Percentiles rank a stretch among this genome's conserved stretches.
Conservation (phyloP, 2,329 filamentous ascomycete species). For the Penicillium rolfsii region DNA sequence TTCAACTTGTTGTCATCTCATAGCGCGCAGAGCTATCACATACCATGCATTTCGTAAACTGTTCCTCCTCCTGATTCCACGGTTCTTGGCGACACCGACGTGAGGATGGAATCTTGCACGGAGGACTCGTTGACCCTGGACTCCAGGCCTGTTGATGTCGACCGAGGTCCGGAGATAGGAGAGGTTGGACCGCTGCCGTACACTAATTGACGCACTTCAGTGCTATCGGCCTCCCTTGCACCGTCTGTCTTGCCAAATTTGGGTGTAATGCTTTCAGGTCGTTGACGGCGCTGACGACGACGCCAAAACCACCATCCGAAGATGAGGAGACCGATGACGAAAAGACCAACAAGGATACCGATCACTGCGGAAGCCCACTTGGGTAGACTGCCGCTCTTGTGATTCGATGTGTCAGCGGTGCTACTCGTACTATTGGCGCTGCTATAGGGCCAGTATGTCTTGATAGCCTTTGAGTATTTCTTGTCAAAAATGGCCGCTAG, state of each 20-base stretch:
- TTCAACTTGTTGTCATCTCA: background rate
- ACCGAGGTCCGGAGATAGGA: slow-evolving; percentile 12
- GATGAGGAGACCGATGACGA: slow-evolving; percentile 19
- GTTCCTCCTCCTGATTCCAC: slow-evolving; percentile 21
- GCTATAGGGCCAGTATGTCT: slow-evolving; percentile 64
- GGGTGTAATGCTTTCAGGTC: background rate
- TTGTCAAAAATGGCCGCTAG: slow-evolving; percentile 60
- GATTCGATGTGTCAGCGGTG: slow-evolving; percentile 11
- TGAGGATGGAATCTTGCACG: slow-evolving; percentile 10
- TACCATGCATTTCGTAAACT: slow-evolving; percentile 24
- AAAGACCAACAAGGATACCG: slow-evolving; percentile 29
- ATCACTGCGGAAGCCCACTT: slow-evolving; percentile 62
- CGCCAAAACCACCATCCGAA: slow-evolving; percentile 18
- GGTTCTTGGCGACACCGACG: slow-evolving; percentile 13
- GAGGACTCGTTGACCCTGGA: slow-evolving; percentile 1
- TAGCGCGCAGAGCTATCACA: background rate
- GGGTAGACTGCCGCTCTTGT: slow-evolving; percentile 47
- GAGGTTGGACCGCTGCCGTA: slow-evolving; percentile 13
- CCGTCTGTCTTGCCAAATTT: background rate
- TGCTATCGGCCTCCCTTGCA: slow-evolving; percentile 5
- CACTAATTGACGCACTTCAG: slow-evolving; percentile 8
- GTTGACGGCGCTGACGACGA: slow-evolving; percentile 15
- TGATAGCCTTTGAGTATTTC: slow-evolving; percentile 59
- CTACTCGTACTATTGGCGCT: slow-evolving; percentile 10
- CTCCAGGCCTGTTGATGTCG: slow-evolving; percentile 15